These are phyloP conservation scores for Ophiostoma australiae DNA, from an alignment of 2,329 filamentous ascomycete genomes.

Conservation along the genomic window DNA sequence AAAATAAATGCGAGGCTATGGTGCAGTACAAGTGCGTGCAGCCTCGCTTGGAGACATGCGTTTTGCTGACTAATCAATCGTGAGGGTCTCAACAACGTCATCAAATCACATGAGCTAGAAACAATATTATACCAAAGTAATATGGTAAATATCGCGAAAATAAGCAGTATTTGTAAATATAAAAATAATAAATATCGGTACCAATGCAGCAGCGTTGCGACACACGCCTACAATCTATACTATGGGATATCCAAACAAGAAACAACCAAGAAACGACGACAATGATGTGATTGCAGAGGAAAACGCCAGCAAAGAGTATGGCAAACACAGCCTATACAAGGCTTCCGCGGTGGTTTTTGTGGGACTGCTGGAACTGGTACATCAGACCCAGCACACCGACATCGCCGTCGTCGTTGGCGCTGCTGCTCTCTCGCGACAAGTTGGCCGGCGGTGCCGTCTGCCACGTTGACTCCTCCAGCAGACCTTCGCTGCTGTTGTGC, in stretches of 20 bases:
- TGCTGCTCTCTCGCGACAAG: slow-evolving; percentile 50
- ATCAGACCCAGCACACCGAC: slow-evolving; percentile 55
- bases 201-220: not conserved
- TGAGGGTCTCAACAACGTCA: not conserved
- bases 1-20: not conserved
- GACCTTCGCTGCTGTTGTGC: slow-evolving; percentile 43
- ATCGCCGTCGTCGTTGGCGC: slow-evolving; percentile 44
- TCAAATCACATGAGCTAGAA: too few species aligned
- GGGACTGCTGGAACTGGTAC: slow-evolving; percentile 55
- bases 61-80: not conserved
- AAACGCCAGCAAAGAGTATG: not conserved
- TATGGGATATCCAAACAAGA: not conserved
- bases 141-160: too few species aligned
- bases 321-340: not conserved
- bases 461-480: slow-evolving; percentile 55
- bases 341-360: slow-evolving; percentile 43
- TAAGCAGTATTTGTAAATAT: not conserved
- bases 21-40: not conserved
- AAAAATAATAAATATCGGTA: not conserved
- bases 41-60: not conserved
- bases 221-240: not conserved
- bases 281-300: not conserved
- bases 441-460: slow-evolving; percentile 51
- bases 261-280: not conserved
- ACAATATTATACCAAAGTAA: too few species aligned